These are phyloP conservation scores for Eucalyptus erythrocorys DNA, from an alignment of 345 rosid genomes.

Conservation along the genomic window DNA sequence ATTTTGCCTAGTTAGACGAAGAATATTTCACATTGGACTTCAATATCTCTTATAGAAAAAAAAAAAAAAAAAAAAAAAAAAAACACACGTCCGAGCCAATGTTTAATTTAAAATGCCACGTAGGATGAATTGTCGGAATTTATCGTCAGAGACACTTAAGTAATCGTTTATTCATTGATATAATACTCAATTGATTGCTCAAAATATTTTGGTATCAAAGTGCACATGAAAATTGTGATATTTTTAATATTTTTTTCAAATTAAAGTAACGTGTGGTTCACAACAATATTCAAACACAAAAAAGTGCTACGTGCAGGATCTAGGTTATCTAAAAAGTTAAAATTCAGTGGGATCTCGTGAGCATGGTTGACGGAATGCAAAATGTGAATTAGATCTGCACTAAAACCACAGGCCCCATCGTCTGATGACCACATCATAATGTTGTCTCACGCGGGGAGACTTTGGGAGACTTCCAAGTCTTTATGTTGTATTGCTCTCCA, in stretches of 20 bases:
- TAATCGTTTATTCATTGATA: rapidly evolving
- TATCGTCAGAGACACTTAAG: rapidly evolving
- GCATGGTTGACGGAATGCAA: no score
- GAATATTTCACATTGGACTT: neutral
- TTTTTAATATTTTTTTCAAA: no score
- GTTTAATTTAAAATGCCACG: neutral
- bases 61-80: no score
- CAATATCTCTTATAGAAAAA: neutral
- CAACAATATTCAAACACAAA: no score
- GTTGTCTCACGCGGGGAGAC: rapidly evolving
- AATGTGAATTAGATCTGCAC: no score
- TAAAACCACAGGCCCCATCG: no score
- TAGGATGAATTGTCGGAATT: rapidly evolving
- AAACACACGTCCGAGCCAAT: rapidly evolving
- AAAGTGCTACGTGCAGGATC: rapidly evolving
- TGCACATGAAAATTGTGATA: rapidly evolving
- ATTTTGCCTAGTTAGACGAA: neutral
- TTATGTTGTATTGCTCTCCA: no score
- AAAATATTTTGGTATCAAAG: rapidly evolving
- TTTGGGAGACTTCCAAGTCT: no score
- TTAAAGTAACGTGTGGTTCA: rapidly evolving
- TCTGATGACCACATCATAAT: no score
- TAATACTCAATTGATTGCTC: rapidly evolving
- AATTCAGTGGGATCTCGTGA: rapidly evolving
- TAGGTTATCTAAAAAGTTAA: no score